Percentiles rank a stretch among this genome's conserved stretches.
phyloP scores from a whole-genome alignment of 2,329 filamentous ascomycete species.

The Monosporascus sp. region DNA sequence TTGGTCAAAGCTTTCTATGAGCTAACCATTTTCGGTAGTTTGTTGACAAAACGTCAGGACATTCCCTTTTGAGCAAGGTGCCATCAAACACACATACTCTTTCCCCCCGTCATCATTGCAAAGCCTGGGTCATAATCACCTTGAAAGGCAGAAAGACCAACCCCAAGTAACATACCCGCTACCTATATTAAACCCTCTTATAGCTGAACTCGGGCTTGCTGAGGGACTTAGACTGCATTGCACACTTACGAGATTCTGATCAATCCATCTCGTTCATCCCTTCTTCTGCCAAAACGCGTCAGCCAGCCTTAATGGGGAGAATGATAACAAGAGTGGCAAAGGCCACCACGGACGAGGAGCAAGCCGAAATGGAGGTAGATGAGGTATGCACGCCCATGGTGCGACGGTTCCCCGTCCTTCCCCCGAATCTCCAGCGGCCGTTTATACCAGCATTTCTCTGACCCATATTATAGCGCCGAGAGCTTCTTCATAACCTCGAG shows the following conservation, averaged over 20 bases:
- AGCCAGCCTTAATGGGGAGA: conserved; percentile 1
- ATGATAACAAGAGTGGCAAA: conserved; percentile 22
- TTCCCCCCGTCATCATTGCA: conserved; percentile 5
- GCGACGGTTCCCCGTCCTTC: not conserved
- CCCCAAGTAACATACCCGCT: not conserved
- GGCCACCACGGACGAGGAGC: conserved; percentile 19
- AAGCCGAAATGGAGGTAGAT: conserved; percentile 31
- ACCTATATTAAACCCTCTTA: not conserved
- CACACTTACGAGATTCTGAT: not conserved
- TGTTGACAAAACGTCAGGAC: conserved; percentile 15
- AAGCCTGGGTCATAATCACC: not conserved
- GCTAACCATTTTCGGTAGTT: conserved; percentile 13
- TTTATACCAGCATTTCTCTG: conserved; percentile 1
- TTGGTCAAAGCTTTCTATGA: not conserved
- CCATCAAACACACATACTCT: conserved; percentile 18
- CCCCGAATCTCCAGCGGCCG: not conserved
- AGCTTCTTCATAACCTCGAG: conserved; percentile 55
- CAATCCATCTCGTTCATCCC: not conserved
- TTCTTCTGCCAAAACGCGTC: conserved; percentile 10
- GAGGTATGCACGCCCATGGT: conserved; percentile 27
- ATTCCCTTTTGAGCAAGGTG: conserved; percentile 2
- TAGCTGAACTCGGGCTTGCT: not conserved
- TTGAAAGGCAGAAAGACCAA: not conserved
- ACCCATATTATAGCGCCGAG: conserved; percentile 33
- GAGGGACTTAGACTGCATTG: not conserved